phyloP scores from a whole-genome alignment of 2,329 filamentous ascomycete species.

The Didymellaceae sp. region DNA sequence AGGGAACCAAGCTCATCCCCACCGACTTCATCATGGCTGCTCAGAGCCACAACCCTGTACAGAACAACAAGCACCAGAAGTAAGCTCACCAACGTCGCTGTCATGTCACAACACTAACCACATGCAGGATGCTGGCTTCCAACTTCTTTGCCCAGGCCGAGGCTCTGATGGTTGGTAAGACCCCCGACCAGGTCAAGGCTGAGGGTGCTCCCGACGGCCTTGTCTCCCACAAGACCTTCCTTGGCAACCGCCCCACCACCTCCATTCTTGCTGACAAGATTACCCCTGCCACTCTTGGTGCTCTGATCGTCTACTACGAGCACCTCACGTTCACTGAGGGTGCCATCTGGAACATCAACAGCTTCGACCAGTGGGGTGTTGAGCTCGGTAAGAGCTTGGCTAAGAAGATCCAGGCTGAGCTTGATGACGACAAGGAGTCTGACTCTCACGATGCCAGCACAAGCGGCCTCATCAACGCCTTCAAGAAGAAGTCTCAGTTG shows the following conservation, averaged over 20 bases:
- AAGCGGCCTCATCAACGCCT: conserved; percentile 85
- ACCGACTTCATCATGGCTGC: conserved; percentile 97
- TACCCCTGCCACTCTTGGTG: conserved; percentile 90
- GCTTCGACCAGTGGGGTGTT: conserved; percentile 99
- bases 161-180: conserved; percentile 90
- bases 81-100: conserved; percentile 32
- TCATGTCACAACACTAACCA: conserved; percentile 25
- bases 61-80: conserved; percentile 92
- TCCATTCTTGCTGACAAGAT: conserved; percentile 93
- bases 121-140: conserved; percentile 75
- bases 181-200: conserved; percentile 76
- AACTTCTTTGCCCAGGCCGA: conserved; percentile 92
- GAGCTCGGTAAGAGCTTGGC: conserved; percentile 96
- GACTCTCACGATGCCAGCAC: conserved; percentile 85
- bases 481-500: conserved; percentile 74
- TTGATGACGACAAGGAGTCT: conserved; percentile 77
- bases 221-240: conserved; percentile 98
- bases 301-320: conserved; percentile 98
- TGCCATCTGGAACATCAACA: conserved; percentile 99
- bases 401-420: conserved; percentile 72
- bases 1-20: conserved; percentile 98
- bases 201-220: conserved; percentile 77
- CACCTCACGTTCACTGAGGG: conserved; percentile 98
- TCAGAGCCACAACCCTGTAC: conserved; percentile 94
- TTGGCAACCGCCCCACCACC: conserved; percentile 96